A percentile compares a stretch with the other conserved stretches of the same genome.
Conservation (phyloP, 2,329 filamentous ascomycete species). For the Colletotrichum sp. region DNA sequence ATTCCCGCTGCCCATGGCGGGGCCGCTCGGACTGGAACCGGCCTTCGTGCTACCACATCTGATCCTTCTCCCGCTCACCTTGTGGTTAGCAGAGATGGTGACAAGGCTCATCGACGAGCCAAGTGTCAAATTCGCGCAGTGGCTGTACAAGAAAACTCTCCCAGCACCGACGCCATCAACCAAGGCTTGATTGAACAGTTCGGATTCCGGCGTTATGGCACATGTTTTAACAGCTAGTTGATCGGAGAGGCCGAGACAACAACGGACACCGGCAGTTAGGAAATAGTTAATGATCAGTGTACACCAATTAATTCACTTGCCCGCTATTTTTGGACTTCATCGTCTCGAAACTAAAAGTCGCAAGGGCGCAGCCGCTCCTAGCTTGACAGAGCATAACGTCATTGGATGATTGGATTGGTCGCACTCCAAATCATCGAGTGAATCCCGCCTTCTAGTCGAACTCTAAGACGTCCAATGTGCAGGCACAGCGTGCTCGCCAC, state of each 20-base stretch:
- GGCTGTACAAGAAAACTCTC: slow-evolving; percentile 58
- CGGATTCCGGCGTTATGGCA: neutral
- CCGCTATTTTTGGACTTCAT: neutral
- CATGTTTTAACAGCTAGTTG: neutral
- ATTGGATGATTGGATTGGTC: neutral
- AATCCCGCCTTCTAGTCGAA: neutral
- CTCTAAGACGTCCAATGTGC: neutral
- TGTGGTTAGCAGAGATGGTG: slow-evolving; percentile 62
- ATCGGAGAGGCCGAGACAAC: neutral
- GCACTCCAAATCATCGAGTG: neutral
- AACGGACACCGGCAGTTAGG: neutral
- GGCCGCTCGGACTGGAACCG: slow-evolving; percentile 66
- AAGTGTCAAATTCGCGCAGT: slow-evolving; percentile 60
- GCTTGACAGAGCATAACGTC: neutral
- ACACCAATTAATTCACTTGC: neutral
- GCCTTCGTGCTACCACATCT: slow-evolving; percentile 65
- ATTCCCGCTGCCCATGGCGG: slow-evolving; percentile 58
- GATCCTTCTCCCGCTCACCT: slow-evolving; percentile 62
- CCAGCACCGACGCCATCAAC: neutral
- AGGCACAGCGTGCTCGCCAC: neutral
- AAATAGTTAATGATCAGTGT: neutral
- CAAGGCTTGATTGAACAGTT: neutral
- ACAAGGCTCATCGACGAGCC: slow-evolving; percentile 65
- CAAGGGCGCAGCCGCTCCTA: neutral
- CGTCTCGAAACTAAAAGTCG: neutral